These are phyloP conservation scores for Jatropha multifida DNA, from an alignment of 441 rosid species.

Conservation along the genomic window DNA sequence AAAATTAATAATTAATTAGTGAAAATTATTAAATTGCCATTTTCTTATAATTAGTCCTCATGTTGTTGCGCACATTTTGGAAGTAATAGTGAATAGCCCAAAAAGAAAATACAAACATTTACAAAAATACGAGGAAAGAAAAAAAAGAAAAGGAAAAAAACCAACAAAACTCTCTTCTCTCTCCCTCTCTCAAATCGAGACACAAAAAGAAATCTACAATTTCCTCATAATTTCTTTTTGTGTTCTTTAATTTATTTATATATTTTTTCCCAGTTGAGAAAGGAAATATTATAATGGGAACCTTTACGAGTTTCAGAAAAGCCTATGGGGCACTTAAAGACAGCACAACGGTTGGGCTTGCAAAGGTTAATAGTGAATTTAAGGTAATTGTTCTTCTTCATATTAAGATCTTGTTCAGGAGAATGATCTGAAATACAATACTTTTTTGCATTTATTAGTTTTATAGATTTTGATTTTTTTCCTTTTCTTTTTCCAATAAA, in stretches of 20 bases:
- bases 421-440: background rate
- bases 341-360: slow-evolving; percentile 77
- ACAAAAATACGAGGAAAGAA: background rate
- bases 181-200: slow-evolving; percentile 8
- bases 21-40: background rate
- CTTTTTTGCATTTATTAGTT: background rate
- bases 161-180: background rate
- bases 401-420: too few relatives aligned
- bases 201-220: background rate
- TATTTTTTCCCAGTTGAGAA: background rate
- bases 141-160: background rate
- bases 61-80: slow-evolving; percentile 19
- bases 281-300: slow-evolving; percentile 41
- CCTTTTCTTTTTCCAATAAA: background rate
- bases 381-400: slow-evolving; percentile 40
- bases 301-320: slow-evolving; percentile 65
- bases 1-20: background rate
- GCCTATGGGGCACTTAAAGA: slow-evolving; percentile 88
- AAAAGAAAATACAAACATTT: background rate
- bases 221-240: background rate
- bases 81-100: background rate
- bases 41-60: background rate
- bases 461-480: background rate
- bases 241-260: background rate
- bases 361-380: slow-evolving; percentile 79